Base-by-base conservation (phyloP, 2,329 filamentous ascomycete species). In the Colletotrichum endophyticum region DNA sequence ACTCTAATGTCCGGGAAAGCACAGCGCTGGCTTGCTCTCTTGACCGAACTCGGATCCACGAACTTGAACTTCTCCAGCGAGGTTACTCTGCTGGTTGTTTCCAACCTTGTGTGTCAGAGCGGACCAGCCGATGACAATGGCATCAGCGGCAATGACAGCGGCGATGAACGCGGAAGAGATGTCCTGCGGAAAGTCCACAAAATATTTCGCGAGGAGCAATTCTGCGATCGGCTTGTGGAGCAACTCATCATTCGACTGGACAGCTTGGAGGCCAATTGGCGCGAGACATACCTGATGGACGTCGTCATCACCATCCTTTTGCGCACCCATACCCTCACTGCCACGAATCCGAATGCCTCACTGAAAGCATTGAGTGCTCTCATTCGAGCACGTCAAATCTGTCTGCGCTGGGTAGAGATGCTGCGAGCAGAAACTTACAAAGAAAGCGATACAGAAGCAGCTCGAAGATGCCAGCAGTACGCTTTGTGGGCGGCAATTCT, bases 11-110 rank as follows among this genome's bases (percentile, higher is more conserved):
- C 87, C 0, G 90, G 90, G 0, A 84, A 83, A 4, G 79, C 84
- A 12, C 83, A 87, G 0, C 85, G 91, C 1, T 92, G 91, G 91
- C 79, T 86, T 0, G 82, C 84, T 1, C 83, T 92, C 0, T 79
- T 91, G 0, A 81, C 85, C 0, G 91, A 92, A 75, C 77, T 92
- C 6, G 89, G 85, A 0, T 87, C 88, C 0, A 87, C 89, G 0
- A 82, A 91, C 75, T 68, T 95, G 5, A 94, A 94, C 77, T 91
- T 94, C 76, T 91, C 89, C 34, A 88, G 87, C 1, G 86, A 90
- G 34, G 85, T 88, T 0, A 90, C 90, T 0, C 85, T 86, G 34
- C 75, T 84, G 0, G 78, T 94, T 0, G 80, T 95, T 2, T 83
- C 84, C 2, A 89, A 90, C 11, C 83, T 94, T 1, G 84, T 88